Evolutionary conservation across 2,329 filamentous ascomycete genomes (phyloP), one percentile per base, ranked within the genome.

Genomic region (Paraconiothyrium brasiliense): DNA sequence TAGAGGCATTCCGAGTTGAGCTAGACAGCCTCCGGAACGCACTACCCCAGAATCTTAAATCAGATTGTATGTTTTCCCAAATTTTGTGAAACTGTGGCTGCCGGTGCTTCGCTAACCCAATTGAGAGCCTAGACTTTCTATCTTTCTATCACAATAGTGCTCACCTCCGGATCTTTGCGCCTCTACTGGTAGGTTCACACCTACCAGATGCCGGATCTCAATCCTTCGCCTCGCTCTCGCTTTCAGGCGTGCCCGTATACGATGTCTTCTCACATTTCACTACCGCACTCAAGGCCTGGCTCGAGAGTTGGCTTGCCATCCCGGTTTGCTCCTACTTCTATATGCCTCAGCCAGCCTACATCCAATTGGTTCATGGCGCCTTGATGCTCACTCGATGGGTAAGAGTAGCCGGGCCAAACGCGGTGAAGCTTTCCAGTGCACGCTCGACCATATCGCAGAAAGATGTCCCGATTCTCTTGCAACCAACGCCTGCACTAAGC

Each of bases 111-210:
- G 57, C 50, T 59, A 59, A 59, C 50, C 47, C 24, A 37, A 41
- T 57, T 58, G 47, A 24, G 56, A 60, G 58, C 58, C 44, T 27
- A 60, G 58, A 60, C 58, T 56, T 60, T 55, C 51, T 61, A 47
- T 61, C 59, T 54, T 57, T 54, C 54, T 58, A 61, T 58, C 27
- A 61, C 48, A 54, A 61, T 58, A 57, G 47, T 54, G 54, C 59
- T 57, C 43, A 54, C 47, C 59, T 61, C 22, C 47, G 48, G 54
- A 57, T 61, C 43, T 61, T 61, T 57, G 54, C 50, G 59, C 59
- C 59, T 57, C 54, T 57, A 54, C 59, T 61, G 20, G 54, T 48
- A 55, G 54, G 54, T 61, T 58, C 47, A 61, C 39, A 62, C 48
- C 59, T 58, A 57, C 59, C 46, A 61, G 59, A 61, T 57, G 52